Base-by-base conservation (phyloP, 371 early-diverging fungal species). In the Lichtheimia hyalospora region DNA sequence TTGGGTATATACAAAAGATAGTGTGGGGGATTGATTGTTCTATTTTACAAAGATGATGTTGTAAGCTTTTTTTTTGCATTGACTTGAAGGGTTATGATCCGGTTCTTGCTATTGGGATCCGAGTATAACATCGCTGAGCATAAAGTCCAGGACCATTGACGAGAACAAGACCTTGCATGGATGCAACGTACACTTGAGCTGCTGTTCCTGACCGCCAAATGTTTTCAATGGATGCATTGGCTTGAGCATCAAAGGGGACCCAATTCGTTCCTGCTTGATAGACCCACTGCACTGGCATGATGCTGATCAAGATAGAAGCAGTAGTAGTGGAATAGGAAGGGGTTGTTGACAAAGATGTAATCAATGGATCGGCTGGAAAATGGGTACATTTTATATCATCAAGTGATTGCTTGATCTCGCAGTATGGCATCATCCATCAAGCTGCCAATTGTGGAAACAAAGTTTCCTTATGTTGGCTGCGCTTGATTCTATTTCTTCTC, bases 131-230 rank as follows among this genome's bases (percentile, higher is more conserved):
- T 28, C 49, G 57, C 13, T 66, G 61, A 15, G 53, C 59, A 20
- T 58, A 66, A 14, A 66, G 62, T 6, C 55, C 61, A 15, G 67
- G 67, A 13, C 62, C 67, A 27, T 66, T 66, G 5, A 66, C 62
- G 20, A 58, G 62, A 4, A 61, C 67, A 12, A 56, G 18, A 18
- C 54, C 67, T 23, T 61, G 61, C 34, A 66, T 58, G 5, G 67
- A 66, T 14, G 57, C 57, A 24, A 66, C 58, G 40, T 66, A 66
- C 0, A 66, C 24, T 28, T 57, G 56, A 15, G 62, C 58, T 25
- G 62, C 62, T 7, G 58, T 16, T 39, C 55, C 58, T 15, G 20
- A 27, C 15, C 62, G 61, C 67, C 67, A 66, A 5, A 66, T 12
- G 12, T 41, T 49, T 51, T 66, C 67, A 21, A 66, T 62, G 15